These are phyloP conservation scores for Sporothrix mexicana DNA, from an alignment of 2,329 filamentous ascomycete species.

Conservation along the genomic window DNA sequence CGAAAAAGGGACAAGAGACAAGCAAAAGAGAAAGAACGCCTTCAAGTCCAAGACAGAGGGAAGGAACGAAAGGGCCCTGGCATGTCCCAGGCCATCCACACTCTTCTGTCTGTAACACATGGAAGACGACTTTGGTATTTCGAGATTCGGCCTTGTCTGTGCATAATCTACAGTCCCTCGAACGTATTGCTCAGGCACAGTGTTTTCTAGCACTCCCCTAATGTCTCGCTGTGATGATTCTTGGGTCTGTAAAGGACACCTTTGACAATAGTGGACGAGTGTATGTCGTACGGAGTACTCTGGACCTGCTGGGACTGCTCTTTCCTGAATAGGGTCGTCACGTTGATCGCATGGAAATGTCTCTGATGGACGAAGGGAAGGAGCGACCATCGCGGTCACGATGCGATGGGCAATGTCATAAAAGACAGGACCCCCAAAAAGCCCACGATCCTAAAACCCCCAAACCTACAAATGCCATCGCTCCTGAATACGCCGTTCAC, in stretches of 20 bases:
- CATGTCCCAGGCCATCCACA: not conserved
- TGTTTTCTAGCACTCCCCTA: not conserved
- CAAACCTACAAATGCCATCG: not conserved
- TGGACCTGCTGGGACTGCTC: too few species aligned
- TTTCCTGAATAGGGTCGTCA: not conserved
- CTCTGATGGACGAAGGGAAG: constrained; percentile 20
- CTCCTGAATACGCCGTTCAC: constrained; percentile 20
- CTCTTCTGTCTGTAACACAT: not conserved
- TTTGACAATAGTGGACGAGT: too few species aligned
- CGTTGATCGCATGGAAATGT: not conserved
- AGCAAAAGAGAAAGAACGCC: not conserved
- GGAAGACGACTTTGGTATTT: not conserved
- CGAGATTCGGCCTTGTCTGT: not conserved
- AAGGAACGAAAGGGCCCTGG: constrained; percentile 7
- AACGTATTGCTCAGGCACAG: not conserved
- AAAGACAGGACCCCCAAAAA: not conserved
- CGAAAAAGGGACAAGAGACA: not conserved
- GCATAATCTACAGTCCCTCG: not conserved
- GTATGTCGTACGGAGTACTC: too few species aligned
- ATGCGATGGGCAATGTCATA: not conserved
- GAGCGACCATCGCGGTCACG: constrained; percentile 6
- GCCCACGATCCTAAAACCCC: not conserved
- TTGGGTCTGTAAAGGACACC: too few species aligned
- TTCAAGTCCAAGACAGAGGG: not conserved
- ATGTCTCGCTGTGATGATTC: too few species aligned